Evolutionary conservation across 352 stramenopile species (phyloP).

Genomic region (Phytophthora pisi): DNA sequence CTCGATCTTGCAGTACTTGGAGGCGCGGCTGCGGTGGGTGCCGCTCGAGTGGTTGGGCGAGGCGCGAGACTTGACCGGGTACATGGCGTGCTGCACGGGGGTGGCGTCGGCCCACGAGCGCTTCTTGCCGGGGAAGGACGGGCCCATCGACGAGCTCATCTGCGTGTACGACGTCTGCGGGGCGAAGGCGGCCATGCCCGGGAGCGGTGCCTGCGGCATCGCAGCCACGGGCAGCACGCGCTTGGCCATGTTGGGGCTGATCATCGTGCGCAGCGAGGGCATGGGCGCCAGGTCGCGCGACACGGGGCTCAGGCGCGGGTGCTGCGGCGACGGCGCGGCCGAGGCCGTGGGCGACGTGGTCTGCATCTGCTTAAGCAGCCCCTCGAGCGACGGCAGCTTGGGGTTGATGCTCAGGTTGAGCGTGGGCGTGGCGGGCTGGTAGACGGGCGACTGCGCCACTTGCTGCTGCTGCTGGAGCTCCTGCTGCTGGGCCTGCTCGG

Average conservation of each 20-base stretch:
- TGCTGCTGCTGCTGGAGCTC: constrained; percentile 32
- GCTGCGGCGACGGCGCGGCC: constrained; percentile 12
- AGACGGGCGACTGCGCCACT: constrained; percentile 10
- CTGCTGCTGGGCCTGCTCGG: constrained; percentile 30
- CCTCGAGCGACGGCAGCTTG: constrained; percentile 70
- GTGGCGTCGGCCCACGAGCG: constrained; percentile 37
- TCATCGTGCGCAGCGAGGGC: constrained; percentile 58
- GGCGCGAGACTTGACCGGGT: constrained; percentile 21
- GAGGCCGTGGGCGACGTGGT: constrained; percentile 28
- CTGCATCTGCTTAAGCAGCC: constrained; percentile 75
- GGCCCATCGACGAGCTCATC: constrained; percentile 29
- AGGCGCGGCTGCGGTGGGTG: constrained; percentile 69
- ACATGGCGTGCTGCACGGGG: constrained; percentile 18
- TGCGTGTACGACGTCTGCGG: constrained; percentile 23
- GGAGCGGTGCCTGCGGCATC: constrained; percentile 15
- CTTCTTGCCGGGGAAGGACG: constrained; percentile 36
- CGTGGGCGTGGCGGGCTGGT: constrained; percentile 8
- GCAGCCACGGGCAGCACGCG: constrained; percentile 15
- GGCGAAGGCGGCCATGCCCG: constrained; percentile 16
- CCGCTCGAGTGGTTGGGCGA: constrained; percentile 21
- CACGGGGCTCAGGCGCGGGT: constrained; percentile 36
- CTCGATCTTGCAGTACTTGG: constrained; percentile 88
- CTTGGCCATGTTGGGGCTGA: constrained; percentile 56
- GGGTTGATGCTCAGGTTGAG: constrained; percentile 36
- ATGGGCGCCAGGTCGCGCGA: constrained; percentile 36